Conservation (phyloP, 1,284 basidiomycete species). For the Taiwanofungus camphoratus region DNA sequence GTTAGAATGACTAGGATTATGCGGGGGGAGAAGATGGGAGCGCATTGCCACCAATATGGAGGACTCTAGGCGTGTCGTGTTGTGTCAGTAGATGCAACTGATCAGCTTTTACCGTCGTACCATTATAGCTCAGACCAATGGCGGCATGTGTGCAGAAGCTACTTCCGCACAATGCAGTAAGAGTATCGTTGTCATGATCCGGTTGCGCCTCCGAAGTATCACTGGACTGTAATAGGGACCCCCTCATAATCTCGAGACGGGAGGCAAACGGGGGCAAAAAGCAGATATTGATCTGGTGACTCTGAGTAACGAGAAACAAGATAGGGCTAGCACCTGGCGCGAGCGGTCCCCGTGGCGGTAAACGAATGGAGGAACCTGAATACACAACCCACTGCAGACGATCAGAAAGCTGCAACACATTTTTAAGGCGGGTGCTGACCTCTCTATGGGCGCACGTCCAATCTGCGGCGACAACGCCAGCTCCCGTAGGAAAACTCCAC, state of each 20-base stretch:
- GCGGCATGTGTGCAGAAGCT: constrained; percentile 54
- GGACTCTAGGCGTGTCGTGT: constrained; percentile 35
- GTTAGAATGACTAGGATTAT: constrained; percentile 16
- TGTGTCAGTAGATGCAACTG: neutral
- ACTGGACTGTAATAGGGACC: constrained; percentile 17
- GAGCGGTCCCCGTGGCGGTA: constrained; percentile 27
- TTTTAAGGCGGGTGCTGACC: constrained; percentile 32
- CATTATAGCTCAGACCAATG: constrained; percentile 60
- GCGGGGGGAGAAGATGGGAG: constrained; percentile 31
- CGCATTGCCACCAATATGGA: constrained; percentile 62
- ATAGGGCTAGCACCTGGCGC: constrained; percentile 19
- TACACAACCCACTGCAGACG: constrained; percentile 27
- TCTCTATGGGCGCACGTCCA: constrained; percentile 61
- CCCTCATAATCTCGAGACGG: constrained; percentile 19
- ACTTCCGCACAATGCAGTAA: constrained; percentile 36
- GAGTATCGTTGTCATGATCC: constrained; percentile 22
- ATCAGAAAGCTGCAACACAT: neutral
- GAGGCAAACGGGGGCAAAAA: constrained; percentile 17
- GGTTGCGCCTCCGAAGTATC: constrained; percentile 15
- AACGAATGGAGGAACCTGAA: constrained; percentile 24
- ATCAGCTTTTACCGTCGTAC: constrained; percentile 28
- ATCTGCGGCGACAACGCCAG: constrained; percentile 50
- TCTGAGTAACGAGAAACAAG: constrained; percentile 29
- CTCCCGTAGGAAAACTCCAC: constrained; percentile 47
- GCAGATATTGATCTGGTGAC: constrained; percentile 24